Evolutionary conservation across 2,329 filamentous ascomycete species (phyloP), one percentile per base, ranked within the genome.

Genomic region (Parastagonospora nodorum): DNA sequence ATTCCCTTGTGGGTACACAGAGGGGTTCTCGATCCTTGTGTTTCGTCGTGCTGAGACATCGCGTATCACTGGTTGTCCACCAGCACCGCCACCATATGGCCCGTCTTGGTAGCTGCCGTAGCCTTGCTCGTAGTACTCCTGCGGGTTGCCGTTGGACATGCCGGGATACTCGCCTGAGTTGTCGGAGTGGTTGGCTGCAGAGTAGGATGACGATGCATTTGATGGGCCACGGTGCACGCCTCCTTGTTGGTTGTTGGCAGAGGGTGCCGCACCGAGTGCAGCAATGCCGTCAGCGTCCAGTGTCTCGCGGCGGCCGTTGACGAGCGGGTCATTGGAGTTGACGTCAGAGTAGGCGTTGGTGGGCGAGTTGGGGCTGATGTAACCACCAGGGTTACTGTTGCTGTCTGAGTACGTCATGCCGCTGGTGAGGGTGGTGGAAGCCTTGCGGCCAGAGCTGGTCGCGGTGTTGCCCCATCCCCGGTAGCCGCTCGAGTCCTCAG

Each of bases 191-290:
- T 85, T 87, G 7, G 86, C 89, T 10, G 87, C 88, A 58, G 92
- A 97, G 77, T 97, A 99, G 1, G 90, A 92, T 0, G 94, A 97
- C 0, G 94, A 99, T 5, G 94, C 94, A 68, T 97, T 97, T 5
- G 93, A 97, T 2, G 91, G 87, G 1, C 94, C 94, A 46, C 94
- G 88, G 60, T 89, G 90, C 31, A 97, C 89, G 60, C 90, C 90
- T 6, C 53, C 50, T 38, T 67, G 63, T 73, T 88, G 88, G 54
- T 84, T 82, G 48, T 84, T 81, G 24, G 88, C 82, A 11, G 84
- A 81, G 10, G 90, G 88, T 38, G 73, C 82, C 7, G 51, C 77
- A 2, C 90, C 91, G 76, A 96, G 87, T 36, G 88, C 90, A 44
- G 89, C 91, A 32, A 96, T 82, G 39, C 90, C 89, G 71, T 96